Base-by-base conservation (phyloP, 305 asterid species). In the Solanum hybrid region DNA sequence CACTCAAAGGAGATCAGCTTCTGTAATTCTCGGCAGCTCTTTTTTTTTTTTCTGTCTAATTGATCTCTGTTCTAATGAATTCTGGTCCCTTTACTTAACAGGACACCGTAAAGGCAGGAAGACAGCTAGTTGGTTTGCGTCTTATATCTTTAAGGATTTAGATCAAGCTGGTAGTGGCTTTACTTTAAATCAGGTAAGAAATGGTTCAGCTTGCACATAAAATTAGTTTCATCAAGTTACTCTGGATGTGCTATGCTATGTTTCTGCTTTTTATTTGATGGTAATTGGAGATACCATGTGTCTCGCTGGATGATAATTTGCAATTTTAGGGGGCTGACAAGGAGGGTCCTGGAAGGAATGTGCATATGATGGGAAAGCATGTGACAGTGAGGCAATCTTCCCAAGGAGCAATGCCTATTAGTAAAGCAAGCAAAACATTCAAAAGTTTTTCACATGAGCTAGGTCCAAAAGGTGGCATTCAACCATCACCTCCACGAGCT, bases 371-470 rank as follows among this genome's bases (percentile, higher is more conserved):
- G 94, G 90, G 87, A 87, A 93, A 91, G 88, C 91, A 89, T 78
- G 74, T 42, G 69, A 86, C 91, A 90, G 87, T 94, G 87, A 94
- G 86, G 86, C 91, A 94, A 90, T 90, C 89, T 84, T 83, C 88
- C 91, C 89, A 93, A 92, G 90, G 91, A 86, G 95, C 93, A 91
- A 78, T 88, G 71, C 90, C 89, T 87, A 89, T 92, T 57, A 91
- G 93, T 89, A 94, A 95, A 89, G 92, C 91, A 85, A 92, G 94
- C 76, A 95, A 94, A 92, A 89, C 91, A 89, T 89, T 96, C 87
- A 97, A 97, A 93, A 97, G 99, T 88, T 97, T 95, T 93, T 97
- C 99, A 64, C 99, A 97, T 87, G 98, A 96, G 93, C 92, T 97
- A 94, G 97, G 97, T 90, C 97, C 96, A 86, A 96, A 91, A 89